phyloP scores from a whole-genome alignment of 2,329 filamentous ascomycete genomes.

The Cladobotryum mycophilum region DNA sequence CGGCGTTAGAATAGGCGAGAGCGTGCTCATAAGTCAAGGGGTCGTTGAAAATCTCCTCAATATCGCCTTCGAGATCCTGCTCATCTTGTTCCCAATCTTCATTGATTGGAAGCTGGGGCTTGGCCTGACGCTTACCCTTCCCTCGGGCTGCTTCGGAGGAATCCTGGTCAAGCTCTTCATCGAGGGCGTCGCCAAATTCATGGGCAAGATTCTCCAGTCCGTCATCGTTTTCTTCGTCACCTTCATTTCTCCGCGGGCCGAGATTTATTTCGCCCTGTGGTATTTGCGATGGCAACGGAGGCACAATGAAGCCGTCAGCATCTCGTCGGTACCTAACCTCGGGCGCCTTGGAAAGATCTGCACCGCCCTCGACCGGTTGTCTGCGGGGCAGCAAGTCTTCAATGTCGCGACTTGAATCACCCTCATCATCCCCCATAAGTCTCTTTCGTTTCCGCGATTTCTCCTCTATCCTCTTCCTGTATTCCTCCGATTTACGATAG shows the following conservation, averaged over 20 bases:
- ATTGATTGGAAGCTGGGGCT: constrained; percentile 47
- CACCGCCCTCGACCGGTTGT: constrained; percentile 23
- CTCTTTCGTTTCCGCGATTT: constrained; percentile 43
- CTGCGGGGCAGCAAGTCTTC: neutral
- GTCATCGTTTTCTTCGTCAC: constrained; percentile 19
- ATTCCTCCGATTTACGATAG: constrained; percentile 58
- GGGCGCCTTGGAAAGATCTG: constrained; percentile 29
- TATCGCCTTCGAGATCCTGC: constrained; percentile 61
- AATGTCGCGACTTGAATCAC: constrained; percentile 7
- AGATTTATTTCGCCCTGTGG: constrained; percentile 25
- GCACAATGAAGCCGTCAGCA: constrained; percentile 63
- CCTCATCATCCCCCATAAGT: constrained; percentile 20
- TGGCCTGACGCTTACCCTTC: constrained; percentile 22
- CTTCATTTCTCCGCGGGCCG: constrained; percentile 12
- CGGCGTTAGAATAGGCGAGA: constrained; percentile 51
- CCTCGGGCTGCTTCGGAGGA: constrained; percentile 12
- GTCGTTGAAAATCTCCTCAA: constrained; percentile 62
- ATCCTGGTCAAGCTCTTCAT: constrained; percentile 22
- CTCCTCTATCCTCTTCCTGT: constrained; percentile 46
- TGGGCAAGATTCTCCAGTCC: constrained; percentile 36
- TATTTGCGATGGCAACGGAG: constrained; percentile 40
- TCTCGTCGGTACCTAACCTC: constrained; percentile 44
- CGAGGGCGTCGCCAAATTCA: constrained; percentile 38
- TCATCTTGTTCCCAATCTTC: constrained; percentile 60
- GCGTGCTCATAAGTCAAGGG: constrained; percentile 51